These are phyloP conservation scores for Biscogniauxia marginata DNA, from an alignment of 2,329 filamentous ascomycete species.

Conservation along the genomic window DNA sequence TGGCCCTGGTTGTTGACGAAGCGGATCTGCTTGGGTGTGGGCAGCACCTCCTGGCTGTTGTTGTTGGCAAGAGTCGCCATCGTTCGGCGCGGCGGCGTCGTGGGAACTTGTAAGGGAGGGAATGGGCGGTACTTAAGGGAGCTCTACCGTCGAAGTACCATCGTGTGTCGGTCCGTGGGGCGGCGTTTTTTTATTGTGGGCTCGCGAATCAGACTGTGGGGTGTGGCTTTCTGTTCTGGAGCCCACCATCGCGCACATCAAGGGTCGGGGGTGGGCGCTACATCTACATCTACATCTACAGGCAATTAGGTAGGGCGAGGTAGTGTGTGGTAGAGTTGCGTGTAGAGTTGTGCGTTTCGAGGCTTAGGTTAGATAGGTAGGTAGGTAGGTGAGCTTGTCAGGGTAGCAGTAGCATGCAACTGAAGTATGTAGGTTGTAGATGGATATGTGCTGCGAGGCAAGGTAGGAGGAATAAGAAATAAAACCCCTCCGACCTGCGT, in stretches of 20 bases:
- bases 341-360: no score
- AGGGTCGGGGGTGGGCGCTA: no score
- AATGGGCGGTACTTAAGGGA: background rate
- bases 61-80: constrained; percentile 49
- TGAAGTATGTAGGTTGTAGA: no score
- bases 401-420: no score
- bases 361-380: no score
- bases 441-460: no score
- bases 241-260: background rate
- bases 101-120: background rate
- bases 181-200: background rate
- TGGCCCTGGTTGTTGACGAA: constrained; percentile 83
- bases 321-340: no score
- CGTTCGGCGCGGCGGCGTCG: constrained; percentile 15
- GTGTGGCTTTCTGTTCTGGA: background rate
- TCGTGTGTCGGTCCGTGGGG: background rate
- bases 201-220: background rate
- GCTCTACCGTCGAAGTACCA: background rate
- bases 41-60: constrained; percentile 33
- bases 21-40: constrained; percentile 62
- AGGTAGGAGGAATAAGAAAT: background rate
- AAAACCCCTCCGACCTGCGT: background rate
- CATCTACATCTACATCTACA: no score
- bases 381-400: no score
- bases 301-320: no score